These are phyloP conservation scores for Xanthoconium stramineum DNA, from an alignment of 768 basidiomycete species.

Conservation along the genomic window DNA sequence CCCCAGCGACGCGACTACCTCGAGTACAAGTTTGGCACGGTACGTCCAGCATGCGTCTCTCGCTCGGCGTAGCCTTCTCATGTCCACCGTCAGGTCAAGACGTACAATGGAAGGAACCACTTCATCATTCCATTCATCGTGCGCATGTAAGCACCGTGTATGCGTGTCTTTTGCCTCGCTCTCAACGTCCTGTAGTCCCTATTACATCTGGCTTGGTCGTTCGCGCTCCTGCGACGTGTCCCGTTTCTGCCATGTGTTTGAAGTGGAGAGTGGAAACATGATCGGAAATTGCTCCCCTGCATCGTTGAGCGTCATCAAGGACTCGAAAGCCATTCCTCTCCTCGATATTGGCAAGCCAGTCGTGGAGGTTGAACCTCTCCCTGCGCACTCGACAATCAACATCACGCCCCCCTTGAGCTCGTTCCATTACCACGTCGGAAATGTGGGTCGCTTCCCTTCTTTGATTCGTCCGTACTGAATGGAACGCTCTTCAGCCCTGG, in stretches of 20 bases:
- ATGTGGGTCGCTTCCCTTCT: conserved; percentile 29
- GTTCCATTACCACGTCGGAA: conserved; percentile 59
- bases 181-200: conserved; percentile 39
- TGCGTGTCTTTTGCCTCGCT: not conserved
- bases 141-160: conserved; percentile 44
- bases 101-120: conserved; percentile 69
- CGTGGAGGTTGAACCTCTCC: conserved; percentile 21
- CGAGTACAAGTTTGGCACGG: conserved; percentile 76
- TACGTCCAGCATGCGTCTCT: conserved; percentile 26
- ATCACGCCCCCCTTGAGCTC: conserved; percentile 54
- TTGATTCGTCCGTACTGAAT: not conserved
- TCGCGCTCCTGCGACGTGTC: conserved; percentile 60
- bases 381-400: conserved; percentile 39
- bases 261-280: conserved; percentile 59
- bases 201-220: conserved; percentile 76
- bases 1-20: conserved; percentile 67
- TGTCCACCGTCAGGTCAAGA: conserved; percentile 43
- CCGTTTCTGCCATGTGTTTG: conserved; percentile 54
- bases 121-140: conserved; percentile 67
- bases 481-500: conserved; percentile 42
- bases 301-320: conserved; percentile 33
- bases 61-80: not conserved
- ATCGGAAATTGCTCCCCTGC: conserved; percentile 48
- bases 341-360: conserved; percentile 42
- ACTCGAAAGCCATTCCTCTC: conserved; percentile 35